Evolutionary conservation across 164 flowering plant species (phyloP), one percentile per base, ranked within the genome.

Genomic region (Chimonanthus salicifolius): DNA sequence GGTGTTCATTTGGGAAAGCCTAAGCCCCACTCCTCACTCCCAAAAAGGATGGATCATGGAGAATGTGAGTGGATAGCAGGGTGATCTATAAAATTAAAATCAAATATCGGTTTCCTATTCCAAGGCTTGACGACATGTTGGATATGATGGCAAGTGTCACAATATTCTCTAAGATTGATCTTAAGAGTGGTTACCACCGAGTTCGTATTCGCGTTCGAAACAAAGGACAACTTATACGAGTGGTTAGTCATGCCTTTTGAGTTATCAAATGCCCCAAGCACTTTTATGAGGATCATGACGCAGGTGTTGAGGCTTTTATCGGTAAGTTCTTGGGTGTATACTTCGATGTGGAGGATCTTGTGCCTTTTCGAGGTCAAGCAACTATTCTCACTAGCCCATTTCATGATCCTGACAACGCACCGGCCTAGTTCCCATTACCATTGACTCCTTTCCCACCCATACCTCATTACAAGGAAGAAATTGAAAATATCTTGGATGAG

Each of bases 11-110:
- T 18, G 47, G 21, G 67, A 75, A 45, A 75, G 77, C 21, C 46
- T 73, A 7, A 66, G 75, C 15, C 47, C 49, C 54, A 18, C 13
- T 73, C 16, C 63, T 73, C 7, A 48, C 54, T 2, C 70, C 62
- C 3, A 73, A 65, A 45, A 66, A 65, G 4, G 75, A 49, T 64
- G 70, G 62, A 16, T 15, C 48, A 3, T 65, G 62, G 63, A 3
- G 46, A 1, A 64, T 73, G 62, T 64, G 47, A 33, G 43, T 65
- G 44, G 69, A 64, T 11, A 60, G 60, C 44, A 2, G 75, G 49
- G 49, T 70, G 6, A 73, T 73, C n/a, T 66, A 50, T 15, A 73
- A 73, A 13, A 65, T 73, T 18, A 73, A 21, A 5, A 46, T 73
- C 1, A 64, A 43, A 33, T 73, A 73, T 65, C 60, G 49, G 7